A percentile compares a stretch with the other conserved stretches of the same genome.
phyloP scores from a whole-genome alignment of 192 early-diverging fungal species.

The Rhizoclosmatium sp. region DNA sequence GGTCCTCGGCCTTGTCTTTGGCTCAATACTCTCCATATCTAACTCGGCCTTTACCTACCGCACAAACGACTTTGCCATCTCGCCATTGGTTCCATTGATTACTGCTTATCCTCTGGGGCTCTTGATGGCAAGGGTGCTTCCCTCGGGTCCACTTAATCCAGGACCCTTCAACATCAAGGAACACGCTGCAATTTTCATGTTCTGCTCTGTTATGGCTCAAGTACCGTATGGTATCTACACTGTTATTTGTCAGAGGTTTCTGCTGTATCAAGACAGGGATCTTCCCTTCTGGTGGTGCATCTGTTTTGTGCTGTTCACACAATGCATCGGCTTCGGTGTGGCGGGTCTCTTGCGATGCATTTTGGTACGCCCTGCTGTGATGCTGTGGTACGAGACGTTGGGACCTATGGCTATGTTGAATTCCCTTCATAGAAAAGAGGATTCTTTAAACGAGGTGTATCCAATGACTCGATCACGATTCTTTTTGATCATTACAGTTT shows the following conservation, averaged over 20 bases:
- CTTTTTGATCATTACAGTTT: slow-evolving; percentile 36
- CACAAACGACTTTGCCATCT: slow-evolving; percentile 76
- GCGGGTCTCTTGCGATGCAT: slow-evolving; percentile 71
- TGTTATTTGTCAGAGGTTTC: not conserved
- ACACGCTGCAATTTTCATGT: slow-evolving; percentile 69
- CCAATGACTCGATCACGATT: slow-evolving; percentile 21
- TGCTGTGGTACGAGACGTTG: slow-evolving; percentile 86
- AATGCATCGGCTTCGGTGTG: slow-evolving; percentile 67
- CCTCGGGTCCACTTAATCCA: slow-evolving; percentile 5
- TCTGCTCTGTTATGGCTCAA: not conserved
- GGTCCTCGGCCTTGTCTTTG: slow-evolving; percentile 54
- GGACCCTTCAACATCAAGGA: slow-evolving; percentile 88
- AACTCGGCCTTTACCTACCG: slow-evolving; percentile 80
- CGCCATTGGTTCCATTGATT: slow-evolving; percentile 76
- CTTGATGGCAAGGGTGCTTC: slow-evolving; percentile 56
- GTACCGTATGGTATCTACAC: not conserved
- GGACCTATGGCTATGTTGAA: slow-evolving; percentile 53
- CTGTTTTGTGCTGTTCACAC: slow-evolving; percentile 43
- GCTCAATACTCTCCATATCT: slow-evolving; percentile 27
- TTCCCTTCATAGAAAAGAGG: slow-evolving; percentile 53
- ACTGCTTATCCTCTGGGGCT: slow-evolving; percentile 78
- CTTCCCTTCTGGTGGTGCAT: not conserved
- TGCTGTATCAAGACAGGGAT: slow-evolving; percentile 9
- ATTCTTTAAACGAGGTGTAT: not conserved
- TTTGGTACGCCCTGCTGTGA: slow-evolving; percentile 82